Evolutionary conservation across 208 protist species (phyloP), one percentile per base, ranked within the genome.

Genomic region (Hexamita inflata): DNA sequence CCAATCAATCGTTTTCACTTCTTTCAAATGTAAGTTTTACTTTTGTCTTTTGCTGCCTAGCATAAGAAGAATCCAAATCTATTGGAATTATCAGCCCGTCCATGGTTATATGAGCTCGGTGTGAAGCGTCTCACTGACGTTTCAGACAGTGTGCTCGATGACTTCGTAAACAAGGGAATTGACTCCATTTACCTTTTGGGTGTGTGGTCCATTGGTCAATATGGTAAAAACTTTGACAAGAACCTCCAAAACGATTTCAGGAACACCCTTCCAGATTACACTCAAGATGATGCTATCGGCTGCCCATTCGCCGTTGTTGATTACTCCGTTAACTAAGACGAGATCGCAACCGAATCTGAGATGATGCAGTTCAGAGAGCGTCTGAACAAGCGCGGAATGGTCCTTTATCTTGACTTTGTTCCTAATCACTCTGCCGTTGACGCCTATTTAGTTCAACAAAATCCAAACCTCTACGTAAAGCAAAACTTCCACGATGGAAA

Each of bases 381-480:
- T 7, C 67, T 89, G 0, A 81, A 88, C 73, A 11, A 34, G 0
- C 78, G 81, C 45, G 85, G 85, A 4, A 49, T 89, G 19, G 41
- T 74, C 2, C 61, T 89, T 13, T 86, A 87, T 66, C 35, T 89
- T 2, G 86, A 89, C 68, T 89, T 89, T 73, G 86, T 89, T 39
- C 85, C 85, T 13, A 88, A 88, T 59, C 82, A 86, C 32, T 60
- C 61, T 11, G 82, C 78, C 1, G 29, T 53, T 19, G 45, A 53
- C 11, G 4, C 11, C 45, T 4, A 4, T n/a, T n/a, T n/a, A n/a
- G n/a, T n/a, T n/a, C n/a, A n/a, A n/a, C n/a, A n/a, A n/a, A n/a
- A n/a, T n/a, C n/a, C n/a, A 19, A 19, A 53, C 11, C 45, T 53
- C 11, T 53, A 24, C 45, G 11, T 53, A 19, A 4, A 19, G 45